Base-by-base conservation (phyloP, 441 rosid genomes). In the Gossypium trilobum region DNA sequence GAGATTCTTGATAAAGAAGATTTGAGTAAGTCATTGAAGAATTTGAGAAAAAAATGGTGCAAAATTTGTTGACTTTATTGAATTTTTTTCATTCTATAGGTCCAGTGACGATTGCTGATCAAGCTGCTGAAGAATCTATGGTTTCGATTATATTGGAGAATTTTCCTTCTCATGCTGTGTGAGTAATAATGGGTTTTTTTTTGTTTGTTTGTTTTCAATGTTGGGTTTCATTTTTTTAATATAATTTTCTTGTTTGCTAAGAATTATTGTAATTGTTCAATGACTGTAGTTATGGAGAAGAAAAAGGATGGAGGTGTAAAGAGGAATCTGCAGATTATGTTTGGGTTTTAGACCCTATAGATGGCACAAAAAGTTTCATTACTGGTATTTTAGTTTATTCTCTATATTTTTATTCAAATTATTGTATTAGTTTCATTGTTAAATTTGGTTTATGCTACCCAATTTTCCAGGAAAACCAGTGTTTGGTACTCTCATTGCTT, bases 271-370 rank as follows among this genome's bases (percentile, higher is more conserved):
- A 14, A 29, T 57, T 82, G 73, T 76, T 31, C 36, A 31, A 31
- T 58, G 22, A 67, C 73, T 82, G 79, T 84, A 95, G 99, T 78
- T 91, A 64, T 71, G 99, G 99, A 27, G 99, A 94, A 87, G 99
- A 94, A 85, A 89, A 87, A 58, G 97, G 98, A 11, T 95, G 99
- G 99, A 87, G 85, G 77, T 92, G 95, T 84, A 83, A 82, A 69
- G 89, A 89, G 73, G 77, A 86, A 59, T 86, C 77, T 87, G 83
- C 98, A 5, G 95, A 92, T 77, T 92, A 84, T 84, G 97, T 95
- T 79, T 95, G 99, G 99, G 91, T 92, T 81, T 80, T 92, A 74
- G 98, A 92, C 82, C 99, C 99, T 20, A 95, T 91, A 16, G 99
- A 95, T 16, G 98, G 98, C 70, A 95, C 99, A n/a, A 92, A 89